These are phyloP conservation scores for Boletus eberwhitei DNA, from an alignment of 768 basidiomycete species.

Conservation along the genomic window DNA sequence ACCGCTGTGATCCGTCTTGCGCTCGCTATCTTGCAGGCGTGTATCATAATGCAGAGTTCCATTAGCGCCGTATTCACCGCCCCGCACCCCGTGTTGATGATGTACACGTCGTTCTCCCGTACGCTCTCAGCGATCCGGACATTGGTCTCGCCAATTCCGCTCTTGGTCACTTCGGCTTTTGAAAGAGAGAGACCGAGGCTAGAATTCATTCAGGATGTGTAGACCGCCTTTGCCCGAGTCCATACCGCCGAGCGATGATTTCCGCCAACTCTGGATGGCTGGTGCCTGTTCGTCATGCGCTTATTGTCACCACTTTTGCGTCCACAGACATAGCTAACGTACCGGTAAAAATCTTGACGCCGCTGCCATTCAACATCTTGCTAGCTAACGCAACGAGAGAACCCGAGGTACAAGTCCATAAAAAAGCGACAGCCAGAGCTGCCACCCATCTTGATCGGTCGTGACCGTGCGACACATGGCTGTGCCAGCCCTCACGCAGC, in stretches of 20 bases:
- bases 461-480: constrained; percentile 21
- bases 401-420: constrained; percentile 9
- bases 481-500: not conserved
- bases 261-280: constrained; percentile 95
- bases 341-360: constrained; percentile 62
- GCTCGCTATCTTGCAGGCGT: constrained; percentile 99
- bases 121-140: constrained; percentile 94
- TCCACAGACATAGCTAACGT: constrained; percentile 19
- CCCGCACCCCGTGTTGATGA: constrained; percentile 89
- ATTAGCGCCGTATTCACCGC: constrained; percentile 91
- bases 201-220: constrained; percentile 28
- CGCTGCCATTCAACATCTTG: constrained; percentile 52
- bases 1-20: constrained; percentile 98
- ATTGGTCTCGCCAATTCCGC: constrained; percentile 87
- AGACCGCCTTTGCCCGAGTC: constrained; percentile 7
- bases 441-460: constrained; percentile 2
- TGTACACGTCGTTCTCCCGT: constrained; percentile 98
- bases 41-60: constrained; percentile 99
- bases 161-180: constrained; percentile 82
- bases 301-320: not conserved
- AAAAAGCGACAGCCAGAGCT: constrained; percentile 15
- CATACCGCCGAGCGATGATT: constrained; percentile 86
- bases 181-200: constrained; percentile 90
- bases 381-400: constrained; percentile 13
- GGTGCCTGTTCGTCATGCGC: constrained; percentile 56